A percentile compares a stretch with the other conserved stretches of the same genome.
Evolutionary conservation across 495 filamentous ascomycete genomes (phyloP).

Genomic region (Penicillium coffeae): DNA sequence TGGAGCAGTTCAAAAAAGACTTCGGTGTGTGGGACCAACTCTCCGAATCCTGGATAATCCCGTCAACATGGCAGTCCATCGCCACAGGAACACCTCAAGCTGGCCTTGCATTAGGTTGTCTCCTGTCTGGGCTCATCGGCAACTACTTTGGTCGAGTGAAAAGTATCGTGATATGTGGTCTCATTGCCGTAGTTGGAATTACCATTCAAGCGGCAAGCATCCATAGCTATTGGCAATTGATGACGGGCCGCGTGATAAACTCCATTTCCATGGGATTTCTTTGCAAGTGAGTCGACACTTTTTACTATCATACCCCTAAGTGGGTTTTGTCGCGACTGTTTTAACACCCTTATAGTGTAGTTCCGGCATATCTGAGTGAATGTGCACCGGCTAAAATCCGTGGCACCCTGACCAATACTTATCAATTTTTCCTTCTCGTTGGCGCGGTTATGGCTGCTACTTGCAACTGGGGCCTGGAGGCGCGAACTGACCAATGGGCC

Average conservation of each 20-base stretch:
- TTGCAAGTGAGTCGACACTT: too few relatives aligned
- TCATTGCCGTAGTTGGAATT: neutral
- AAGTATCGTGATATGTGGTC: too few relatives aligned
- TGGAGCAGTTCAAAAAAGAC: too few relatives aligned
- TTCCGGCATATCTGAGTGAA: conserved; percentile 10
- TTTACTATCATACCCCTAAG: too few relatives aligned
- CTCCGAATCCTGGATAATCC: neutral
- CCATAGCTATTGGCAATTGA: conserved; percentile 8
- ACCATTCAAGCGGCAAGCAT: conserved; percentile 2
- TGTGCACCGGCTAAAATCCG: conserved; percentile 7
- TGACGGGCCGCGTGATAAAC: conserved; percentile 10
- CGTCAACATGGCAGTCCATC: conserved; percentile 4
- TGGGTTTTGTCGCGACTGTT: too few relatives aligned
- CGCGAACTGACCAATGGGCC: too few relatives aligned
- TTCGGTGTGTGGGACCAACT: conserved; percentile 1
- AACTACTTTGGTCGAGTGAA: too few relatives aligned
- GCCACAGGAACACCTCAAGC: conserved; percentile 9
- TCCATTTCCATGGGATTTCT: conserved; percentile 11
- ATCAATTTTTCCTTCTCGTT: neutral
- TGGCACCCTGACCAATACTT: neutral
- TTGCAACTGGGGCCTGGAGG: too few relatives aligned
- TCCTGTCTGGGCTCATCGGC: too few relatives aligned
- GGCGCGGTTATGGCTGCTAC: conserved; percentile 5
- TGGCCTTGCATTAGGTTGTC: conserved; percentile 10
- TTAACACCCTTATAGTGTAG: too few relatives aligned